Evolutionary conservation across 768 basidiomycete genomes (phyloP), one percentile per base, ranked within the genome.

Genomic region (Rhodotorula babjevae): DNA sequence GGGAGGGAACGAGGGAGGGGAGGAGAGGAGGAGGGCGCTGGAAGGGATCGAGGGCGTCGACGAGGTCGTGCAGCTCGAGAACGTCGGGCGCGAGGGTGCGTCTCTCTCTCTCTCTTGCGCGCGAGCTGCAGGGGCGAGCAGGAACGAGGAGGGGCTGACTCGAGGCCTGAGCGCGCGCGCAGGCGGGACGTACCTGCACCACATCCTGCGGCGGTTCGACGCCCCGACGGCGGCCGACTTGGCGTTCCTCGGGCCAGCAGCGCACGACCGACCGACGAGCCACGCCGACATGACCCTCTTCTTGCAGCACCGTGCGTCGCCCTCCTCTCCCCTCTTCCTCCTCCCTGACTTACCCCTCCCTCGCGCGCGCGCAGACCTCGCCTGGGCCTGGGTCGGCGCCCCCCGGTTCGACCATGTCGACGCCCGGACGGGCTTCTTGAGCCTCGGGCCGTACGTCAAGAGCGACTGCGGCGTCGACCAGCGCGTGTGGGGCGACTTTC

Each of bases 401-500:
- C 33, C 23, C 11, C 52, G 68, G 6, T 63, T 63, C 56, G 62
- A 69, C 57, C 31, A 49, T 21, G 25, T 63, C 36, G 68, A 69
- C 21, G 55, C 15, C 2, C 31, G 68, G 16, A 69, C 68, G 6
- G 68, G 68, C 3, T 69, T 29, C 62, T 15, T 69, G 3, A 2
- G n/a, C 18, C 47, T 69, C 29, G 61, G 56, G 11, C 62, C 68
- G 33, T 69, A 59, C 36, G 29, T 63, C 56, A 40, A 59, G 33
- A 61, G 33, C 40, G 76, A 77, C 27, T 68, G 70, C 42, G 81
- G 79, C 11, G 57, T 68, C 11, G 81, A 82, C 56, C 63, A 69
- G 52, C 50, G 68, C 7, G 78, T 76, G 9, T 77, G 78, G 62
- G 69, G 63, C n/a, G 11, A 58, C 36, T 79, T 78, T 50, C 74